Conservation (phyloP, 2,329 filamentous ascomycete species). For the Fusarium sp. region DNA sequence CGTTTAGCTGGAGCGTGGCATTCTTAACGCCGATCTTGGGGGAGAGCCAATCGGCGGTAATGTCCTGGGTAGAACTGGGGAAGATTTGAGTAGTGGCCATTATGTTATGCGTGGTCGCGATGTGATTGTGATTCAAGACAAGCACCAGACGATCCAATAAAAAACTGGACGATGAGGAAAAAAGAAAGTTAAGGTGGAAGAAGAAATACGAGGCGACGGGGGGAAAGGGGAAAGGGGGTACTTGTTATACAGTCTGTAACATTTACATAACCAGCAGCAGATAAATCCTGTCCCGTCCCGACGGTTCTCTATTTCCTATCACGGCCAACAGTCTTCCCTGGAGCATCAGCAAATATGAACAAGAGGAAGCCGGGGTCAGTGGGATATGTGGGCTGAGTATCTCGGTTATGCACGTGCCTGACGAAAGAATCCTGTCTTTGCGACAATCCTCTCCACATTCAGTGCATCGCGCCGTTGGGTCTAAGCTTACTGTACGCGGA, state of each 20-base stretch:
- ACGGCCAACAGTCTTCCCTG: background rate
- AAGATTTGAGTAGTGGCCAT: background rate
- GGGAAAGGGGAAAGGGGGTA: slow-evolving; percentile 1
- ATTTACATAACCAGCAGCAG: background rate
- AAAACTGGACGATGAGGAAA: background rate
- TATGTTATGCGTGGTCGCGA: background rate
- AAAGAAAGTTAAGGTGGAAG: background rate
- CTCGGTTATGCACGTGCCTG: slow-evolving; percentile 1
- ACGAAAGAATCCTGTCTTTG: background rate
- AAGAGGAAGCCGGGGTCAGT: background rate
- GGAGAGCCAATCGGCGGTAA: slow-evolving; percentile 15
- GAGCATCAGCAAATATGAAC: background rate
- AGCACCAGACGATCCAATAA: background rate
- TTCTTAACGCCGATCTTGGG: slow-evolving; percentile 20
- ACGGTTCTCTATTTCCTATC: background rate
- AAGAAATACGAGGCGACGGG: background rate
- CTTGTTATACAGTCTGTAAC: slow-evolving; percentile 1
- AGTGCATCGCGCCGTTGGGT: background rate
- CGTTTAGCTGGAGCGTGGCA: slow-evolving; percentile 16
- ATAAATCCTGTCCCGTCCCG: background rate
- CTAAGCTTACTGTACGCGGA: background rate
- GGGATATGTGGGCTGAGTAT: background rate
- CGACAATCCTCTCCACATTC: slow-evolving; percentile 1
- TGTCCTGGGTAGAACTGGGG: slow-evolving; percentile 7
- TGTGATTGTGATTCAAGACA: background rate